These are phyloP conservation scores for Basidiobolus meristosporus DNA, from an alignment of 371 early-diverging fungal genomes.

Conservation along the genomic window DNA sequence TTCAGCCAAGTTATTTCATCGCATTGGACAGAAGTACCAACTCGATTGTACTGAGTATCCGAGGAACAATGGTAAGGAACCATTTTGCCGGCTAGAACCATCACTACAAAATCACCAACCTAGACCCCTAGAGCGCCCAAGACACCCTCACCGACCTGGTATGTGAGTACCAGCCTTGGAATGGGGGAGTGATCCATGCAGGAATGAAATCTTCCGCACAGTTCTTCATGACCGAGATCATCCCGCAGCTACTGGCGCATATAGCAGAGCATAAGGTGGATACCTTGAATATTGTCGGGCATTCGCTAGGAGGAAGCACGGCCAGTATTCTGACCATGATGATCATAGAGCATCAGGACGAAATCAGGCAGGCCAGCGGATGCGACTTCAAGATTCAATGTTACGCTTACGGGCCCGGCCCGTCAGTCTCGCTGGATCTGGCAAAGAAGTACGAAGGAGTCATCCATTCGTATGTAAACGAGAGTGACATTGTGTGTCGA, in stretches of 20 bases:
- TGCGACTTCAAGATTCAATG: constrained; percentile 17
- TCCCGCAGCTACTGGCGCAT: constrained; percentile 45
- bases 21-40: constrained; percentile 42
- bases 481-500: constrained; percentile 57
- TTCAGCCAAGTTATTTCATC: constrained; percentile 66
- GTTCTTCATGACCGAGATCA: constrained; percentile 51
- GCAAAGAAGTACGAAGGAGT: constrained; percentile 35
- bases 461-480: constrained; percentile 55
- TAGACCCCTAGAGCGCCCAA: constrained; percentile 45
- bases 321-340: constrained; percentile 63
- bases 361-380: no score
- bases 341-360: no score
- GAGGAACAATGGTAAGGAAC: constrained; percentile 79
- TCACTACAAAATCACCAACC: no score
- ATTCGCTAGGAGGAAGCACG: constrained; percentile 66
- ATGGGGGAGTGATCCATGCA: constrained; percentile 65
- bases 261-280: constrained; percentile 24
- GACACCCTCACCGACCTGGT: constrained; percentile 73
- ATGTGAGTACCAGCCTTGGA: constrained; percentile 75
- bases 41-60: constrained; percentile 52
- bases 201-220: constrained; percentile 69
- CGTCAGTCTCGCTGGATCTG: constrained; percentile 43
- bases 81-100: no score
- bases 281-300: constrained; percentile 49
- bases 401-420: constrained; percentile 39